Conservation (phyloP, 768 basidiomycete genomes). For the Lactarius tabidus region DNA sequence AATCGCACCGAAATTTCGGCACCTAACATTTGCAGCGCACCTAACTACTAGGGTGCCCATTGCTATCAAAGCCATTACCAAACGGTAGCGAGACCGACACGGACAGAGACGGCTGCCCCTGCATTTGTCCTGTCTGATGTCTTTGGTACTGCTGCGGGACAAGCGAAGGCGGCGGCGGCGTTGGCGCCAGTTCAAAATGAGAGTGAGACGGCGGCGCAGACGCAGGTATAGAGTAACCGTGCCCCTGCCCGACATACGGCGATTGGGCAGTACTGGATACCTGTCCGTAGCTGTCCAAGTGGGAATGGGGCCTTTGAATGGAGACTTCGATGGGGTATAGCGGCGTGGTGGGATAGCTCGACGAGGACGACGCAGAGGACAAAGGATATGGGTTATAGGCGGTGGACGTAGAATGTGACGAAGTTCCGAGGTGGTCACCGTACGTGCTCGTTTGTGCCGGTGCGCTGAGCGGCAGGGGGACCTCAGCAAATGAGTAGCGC, state of each 20-base stretch:
- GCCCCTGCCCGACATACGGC: slow-evolving; percentile 17
- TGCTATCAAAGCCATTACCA: slow-evolving; percentile 12
- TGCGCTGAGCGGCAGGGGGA: slow-evolving; percentile 12
- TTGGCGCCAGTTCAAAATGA: slow-evolving; percentile 20
- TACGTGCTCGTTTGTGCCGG: slow-evolving; percentile 11
- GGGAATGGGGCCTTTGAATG: slow-evolving; percentile 13
- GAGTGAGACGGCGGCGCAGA: slow-evolving; percentile 23
- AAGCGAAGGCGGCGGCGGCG: slow-evolving; percentile 2
- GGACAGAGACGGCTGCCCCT: slow-evolving; percentile 2
- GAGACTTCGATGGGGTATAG: slow-evolving; percentile 15
- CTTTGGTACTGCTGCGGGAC: slow-evolving; percentile 3
- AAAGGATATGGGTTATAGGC: slow-evolving; percentile 12
- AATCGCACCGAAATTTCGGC: neutral
- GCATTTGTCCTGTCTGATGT: slow-evolving; percentile 4
- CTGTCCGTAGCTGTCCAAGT: slow-evolving; percentile 11
- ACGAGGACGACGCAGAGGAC: slow-evolving; percentile 14
- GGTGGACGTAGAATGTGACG: slow-evolving; percentile 9
- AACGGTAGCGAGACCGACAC: slow-evolving; percentile 16
- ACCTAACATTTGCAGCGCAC: neutral
- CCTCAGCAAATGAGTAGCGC: slow-evolving; percentile 18
- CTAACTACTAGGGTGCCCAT: neutral
- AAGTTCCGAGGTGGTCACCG: slow-evolving; percentile 1
- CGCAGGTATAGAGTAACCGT: slow-evolving; percentile 11
- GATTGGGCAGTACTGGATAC: slow-evolving; percentile 4
- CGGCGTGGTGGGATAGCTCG: slow-evolving; percentile 6